Base-by-base conservation (phyloP, 1,284 basidiomycete species). In the Puccinia polysora region DNA sequence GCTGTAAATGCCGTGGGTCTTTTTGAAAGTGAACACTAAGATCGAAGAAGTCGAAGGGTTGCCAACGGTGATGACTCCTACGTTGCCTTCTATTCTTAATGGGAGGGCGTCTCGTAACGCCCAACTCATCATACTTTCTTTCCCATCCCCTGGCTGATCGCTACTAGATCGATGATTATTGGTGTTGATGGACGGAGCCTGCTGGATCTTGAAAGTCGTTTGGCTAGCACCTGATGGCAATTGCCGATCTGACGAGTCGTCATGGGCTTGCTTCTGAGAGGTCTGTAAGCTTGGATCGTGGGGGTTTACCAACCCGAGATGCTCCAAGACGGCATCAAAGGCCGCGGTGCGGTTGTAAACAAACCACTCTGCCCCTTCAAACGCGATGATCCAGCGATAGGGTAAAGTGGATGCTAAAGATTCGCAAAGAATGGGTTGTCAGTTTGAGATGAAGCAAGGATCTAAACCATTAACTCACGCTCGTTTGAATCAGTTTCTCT, bases 311-410 rank as follows among this genome's bases (percentile, higher is more conserved):
- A 79, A 73, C 84, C 84, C 62, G 83, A 92, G 86, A 76, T 89
- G 86, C 32, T 87, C 84, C 23, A 93, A 81, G 55, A 97, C 91
- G 69, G 85, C 84, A 77, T 97, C 90, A 79, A 89, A 95, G 4
- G 90, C 87, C 2, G 89, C 85, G 0, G 90, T 93, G 68, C 87
- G 83, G 80, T 96, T 97, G 81, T 90, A 95, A 58, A 95, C 79
- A 80, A 90, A 90, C 86, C 89, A 90, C 80, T 97, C 91, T 43
- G 92, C 83, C 23, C 93, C 93, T 75, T 93, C 86, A 3, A 89
- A 78, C 6, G 86, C 86, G 30, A 91, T 79, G 64, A 88, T 86
- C 47, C 95, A 85, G 52, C 92, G 87, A 77, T 90, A 92, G 40
- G 86, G 85, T 45, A 86, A 82, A 18, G 28, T 34, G 1, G 62